These are phyloP conservation scores for Trichosanthes cucumerina DNA, from an alignment of 306 rosid species.

Conservation along the genomic window DNA sequence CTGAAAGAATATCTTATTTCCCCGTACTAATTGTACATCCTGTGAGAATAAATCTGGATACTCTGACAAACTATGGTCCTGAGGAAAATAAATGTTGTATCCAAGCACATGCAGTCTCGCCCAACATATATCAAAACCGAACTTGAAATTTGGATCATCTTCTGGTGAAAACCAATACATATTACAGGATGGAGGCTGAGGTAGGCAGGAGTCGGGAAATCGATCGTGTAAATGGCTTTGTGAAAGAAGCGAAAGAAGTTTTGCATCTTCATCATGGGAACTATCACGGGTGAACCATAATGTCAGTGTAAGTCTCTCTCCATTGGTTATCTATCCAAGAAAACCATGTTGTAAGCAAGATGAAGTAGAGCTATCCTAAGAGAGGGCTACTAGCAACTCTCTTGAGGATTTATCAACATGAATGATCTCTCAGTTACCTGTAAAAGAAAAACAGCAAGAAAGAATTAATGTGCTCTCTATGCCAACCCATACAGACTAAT, in stretches of 20 bases:
- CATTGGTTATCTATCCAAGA: slow-evolving; percentile 54
- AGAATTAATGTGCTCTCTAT: neutral
- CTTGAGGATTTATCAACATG: neutral
- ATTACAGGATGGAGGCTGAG: slow-evolving; percentile 63
- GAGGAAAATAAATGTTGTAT: slow-evolving; percentile 36
- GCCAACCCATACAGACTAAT: neutral
- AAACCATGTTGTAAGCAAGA: slow-evolving; percentile 10
- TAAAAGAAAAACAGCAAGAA: neutral
- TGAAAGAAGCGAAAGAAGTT: slow-evolving; percentile 65
- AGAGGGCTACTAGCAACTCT: neutral
- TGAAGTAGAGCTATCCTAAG: neutral
- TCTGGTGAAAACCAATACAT: slow-evolving; percentile 80
- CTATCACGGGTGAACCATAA: slow-evolving; percentile 85
- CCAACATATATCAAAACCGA: slow-evolving; percentile 76
- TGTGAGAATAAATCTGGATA: slow-evolving; percentile 35
- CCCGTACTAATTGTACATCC: slow-evolving; percentile 43
- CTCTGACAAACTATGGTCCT: slow-evolving; percentile 29
- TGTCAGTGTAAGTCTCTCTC: slow-evolving; percentile 89
- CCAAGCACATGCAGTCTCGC: slow-evolving; percentile 74
- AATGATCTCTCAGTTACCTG: neutral
- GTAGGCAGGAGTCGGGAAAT: slow-evolving; percentile 34
- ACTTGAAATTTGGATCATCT: slow-evolving; percentile 29
- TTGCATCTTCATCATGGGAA: slow-evolving; percentile 75
- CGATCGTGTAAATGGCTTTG: slow-evolving; percentile 26
- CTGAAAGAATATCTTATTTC: slow-evolving; percentile 39